Base-by-base conservation (phyloP, 176 grass and related monocot species). In the Rhynchospora breviuscula region DNA sequence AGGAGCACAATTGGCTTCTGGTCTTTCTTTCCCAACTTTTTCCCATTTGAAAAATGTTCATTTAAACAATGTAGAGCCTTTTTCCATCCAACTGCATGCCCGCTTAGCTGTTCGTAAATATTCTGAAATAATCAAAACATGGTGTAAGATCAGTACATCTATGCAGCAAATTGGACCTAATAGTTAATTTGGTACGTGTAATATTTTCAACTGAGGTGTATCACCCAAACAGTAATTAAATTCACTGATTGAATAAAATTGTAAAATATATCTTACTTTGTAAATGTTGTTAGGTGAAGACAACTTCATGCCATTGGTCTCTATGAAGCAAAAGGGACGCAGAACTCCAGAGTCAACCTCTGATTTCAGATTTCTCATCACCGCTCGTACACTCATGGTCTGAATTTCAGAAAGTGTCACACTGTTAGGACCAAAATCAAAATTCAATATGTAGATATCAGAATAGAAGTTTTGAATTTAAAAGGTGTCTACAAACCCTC, bases 221-320 rank as follows among this genome's bases (percentile, higher is more conserved):
- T 49, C 19, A 21, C 15, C 19, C 19, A 63, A 64, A 47, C 62
- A 62, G n/a, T 62, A 82, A 47, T 48, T 78, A 12, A 48, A 17
- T 58, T 51, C 18, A 86, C 65, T 40, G 58, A 49, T 14, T 78
- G 83, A 26, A 72, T 33, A 40, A 44, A 80, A 52, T 54, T 77
- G 46, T 53, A 67, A 12, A 88, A 79, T 59, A 62, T 60, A 76
- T 47, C 45, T 78, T 86, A 98, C 95, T 86, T 91, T 98, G 35
- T 98, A 98, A 59, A 95, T 95, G 88, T 94, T 95, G 78, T 98
- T 89, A 25, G 95, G 95, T 80, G 95, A 90, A 76, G 95, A 79
- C 80, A 98, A 86, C 75, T 98, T 98, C 62, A 98, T 90, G 87
- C 95, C 92, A 87, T 98, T 98, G 66, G 94, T 98, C 79, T 95